Evolutionary conservation across 768 basidiomycete species (phyloP).

Genomic region (Xanthoconium stramineum): DNA sequence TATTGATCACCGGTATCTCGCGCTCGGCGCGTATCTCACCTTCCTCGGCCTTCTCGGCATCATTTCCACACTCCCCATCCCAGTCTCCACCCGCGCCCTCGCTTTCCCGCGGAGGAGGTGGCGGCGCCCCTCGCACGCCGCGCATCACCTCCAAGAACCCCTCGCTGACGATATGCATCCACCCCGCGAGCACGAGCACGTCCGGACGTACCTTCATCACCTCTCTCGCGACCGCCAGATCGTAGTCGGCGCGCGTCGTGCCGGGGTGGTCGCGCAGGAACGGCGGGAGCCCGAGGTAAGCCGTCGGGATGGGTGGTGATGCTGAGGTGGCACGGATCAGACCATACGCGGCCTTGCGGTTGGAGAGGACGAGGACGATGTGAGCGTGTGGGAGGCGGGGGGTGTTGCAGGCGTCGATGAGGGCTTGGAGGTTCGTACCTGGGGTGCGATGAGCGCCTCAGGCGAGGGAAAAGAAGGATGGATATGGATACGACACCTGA

Average conservation of each 20-base stretch:
- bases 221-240: slow-evolving; percentile 70
- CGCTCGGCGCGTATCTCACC: slow-evolving; percentile 19
- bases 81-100: neutral
- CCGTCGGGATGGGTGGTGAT: slow-evolving; percentile 75
- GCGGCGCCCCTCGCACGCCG: slow-evolving; percentile 34
- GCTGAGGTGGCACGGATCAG: slow-evolving; percentile 73
- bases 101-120: neutral
- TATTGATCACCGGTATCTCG: slow-evolving; percentile 83
- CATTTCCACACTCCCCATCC: neutral
- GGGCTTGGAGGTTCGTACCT: slow-evolving; percentile 96
- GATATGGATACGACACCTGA: slow-evolving; percentile 49
- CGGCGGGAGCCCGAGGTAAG: slow-evolving; percentile 79
- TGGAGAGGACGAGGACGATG: slow-evolving; percentile 85
- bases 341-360: slow-evolving; percentile 88
- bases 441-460: neutral
- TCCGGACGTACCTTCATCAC: slow-evolving; percentile 69
- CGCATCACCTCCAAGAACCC: slow-evolving; percentile 67
- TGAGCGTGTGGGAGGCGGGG: slow-evolving; percentile 63
- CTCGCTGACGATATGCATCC: slow-evolving; percentile 95
- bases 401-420: slow-evolving; percentile 85
- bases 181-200: slow-evolving; percentile 92
- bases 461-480: neutral
- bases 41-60: slow-evolving; percentile 38
- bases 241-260: slow-evolving; percentile 81
- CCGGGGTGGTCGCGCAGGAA: slow-evolving; percentile 72